phyloP scores from a whole-genome alignment of 2,329 filamentous ascomycete genomes.

The Monosporascus ibericus region DNA sequence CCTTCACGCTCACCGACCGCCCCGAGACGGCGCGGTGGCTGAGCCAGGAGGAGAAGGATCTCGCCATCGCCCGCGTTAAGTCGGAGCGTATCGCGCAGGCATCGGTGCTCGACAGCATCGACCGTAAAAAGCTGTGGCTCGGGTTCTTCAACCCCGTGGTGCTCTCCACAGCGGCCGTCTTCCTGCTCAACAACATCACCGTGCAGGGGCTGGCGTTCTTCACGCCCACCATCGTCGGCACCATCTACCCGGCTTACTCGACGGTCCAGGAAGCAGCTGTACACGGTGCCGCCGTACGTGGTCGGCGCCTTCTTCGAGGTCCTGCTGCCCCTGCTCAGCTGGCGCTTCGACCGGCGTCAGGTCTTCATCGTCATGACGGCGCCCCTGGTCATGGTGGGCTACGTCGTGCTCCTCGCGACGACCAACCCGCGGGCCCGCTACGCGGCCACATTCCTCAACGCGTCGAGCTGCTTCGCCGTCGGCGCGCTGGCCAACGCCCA shows the following conservation, averaged over 20 bases:
- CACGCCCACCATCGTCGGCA: conserved; percentile 61
- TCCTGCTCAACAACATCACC: conserved; percentile 43
- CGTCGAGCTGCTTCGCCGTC: conserved; percentile 56
- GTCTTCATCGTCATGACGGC: conserved; percentile 55
- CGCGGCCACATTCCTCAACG: conserved; percentile 64
- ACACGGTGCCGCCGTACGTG: conserved; percentile 64
- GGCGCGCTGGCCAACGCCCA: conserved; percentile 63
- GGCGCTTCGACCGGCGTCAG: conserved; percentile 52
- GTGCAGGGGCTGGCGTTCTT: conserved; percentile 68
- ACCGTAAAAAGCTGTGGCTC: conserved; percentile 49
- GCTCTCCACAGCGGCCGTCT: conserved; percentile 17
- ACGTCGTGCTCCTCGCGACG: conserved; percentile 63
- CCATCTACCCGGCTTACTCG: conserved; percentile 55
- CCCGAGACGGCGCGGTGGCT: conserved; percentile 65
- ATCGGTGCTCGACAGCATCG: conserved; percentile 58
- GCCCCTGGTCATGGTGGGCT: conserved; percentile 62
- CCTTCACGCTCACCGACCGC: conserved; percentile 62
- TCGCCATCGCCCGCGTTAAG: conserved; percentile 62
- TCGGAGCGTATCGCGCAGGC: conserved; percentile 59
- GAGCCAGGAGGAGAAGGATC: conserved; percentile 55
- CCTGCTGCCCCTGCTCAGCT: conserved; percentile 54
- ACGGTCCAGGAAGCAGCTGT: conserved; percentile 59
- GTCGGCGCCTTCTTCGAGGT: conserved; percentile 64
- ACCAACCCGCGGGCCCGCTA: conserved; percentile 50
- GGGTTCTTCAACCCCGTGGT: conserved; percentile 59